These are phyloP conservation scores for Cercophora samala DNA, from an alignment of 495 filamentous ascomycete genomes.

Conservation along the genomic window DNA sequence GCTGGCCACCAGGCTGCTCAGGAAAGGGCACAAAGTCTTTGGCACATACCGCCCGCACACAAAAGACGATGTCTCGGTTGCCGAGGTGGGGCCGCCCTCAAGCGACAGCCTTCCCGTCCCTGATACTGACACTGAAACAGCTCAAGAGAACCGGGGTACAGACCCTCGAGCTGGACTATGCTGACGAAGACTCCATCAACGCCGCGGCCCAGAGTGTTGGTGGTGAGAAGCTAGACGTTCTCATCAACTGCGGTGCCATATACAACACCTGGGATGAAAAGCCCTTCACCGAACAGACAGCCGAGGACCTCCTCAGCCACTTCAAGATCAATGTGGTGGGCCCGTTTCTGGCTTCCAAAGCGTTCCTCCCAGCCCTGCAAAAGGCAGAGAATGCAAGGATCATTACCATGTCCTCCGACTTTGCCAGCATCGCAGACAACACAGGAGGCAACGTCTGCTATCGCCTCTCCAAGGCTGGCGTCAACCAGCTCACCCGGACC, in stretches of 20 bases:
- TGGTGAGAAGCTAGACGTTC: slow-evolving; percentile 1
- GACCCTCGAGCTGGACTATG: background rate
- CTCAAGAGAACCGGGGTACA: background rate
- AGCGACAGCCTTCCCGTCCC: slow-evolving; percentile 9
- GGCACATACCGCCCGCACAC: slow-evolving; percentile 17
- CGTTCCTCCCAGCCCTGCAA: slow-evolving; percentile 13
- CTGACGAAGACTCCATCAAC: background rate
- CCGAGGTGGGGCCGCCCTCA: slow-evolving; percentile 8
- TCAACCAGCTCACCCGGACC: slow-evolving; percentile 15
- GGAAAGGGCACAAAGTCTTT: slow-evolving; percentile 13
- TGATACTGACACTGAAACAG: slow-evolving; percentile 9
- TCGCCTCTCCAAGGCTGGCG: slow-evolving; percentile 17
- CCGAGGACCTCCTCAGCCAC: slow-evolving; percentile 14
- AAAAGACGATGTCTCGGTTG: slow-evolving; percentile 11
- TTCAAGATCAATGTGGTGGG: slow-evolving; percentile 21
- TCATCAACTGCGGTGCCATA: slow-evolving; percentile 14
- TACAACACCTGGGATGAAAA: slow-evolving; percentile 18
- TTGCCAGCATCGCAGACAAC: slow-evolving; percentile 17
- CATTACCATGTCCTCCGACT: slow-evolving; percentile 18
- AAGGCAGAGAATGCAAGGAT: slow-evolving; percentile 8
- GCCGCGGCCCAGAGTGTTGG: slow-evolving; percentile 1
- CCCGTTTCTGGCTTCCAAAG: slow-evolving; percentile 11
- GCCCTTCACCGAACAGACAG: slow-evolving; percentile 12
- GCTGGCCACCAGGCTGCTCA: background rate
- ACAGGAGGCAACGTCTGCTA: slow-evolving; percentile 20